Base-by-base conservation (phyloP, 176 grass and related monocot species). In the Echinochloa phyllopogon region DNA sequence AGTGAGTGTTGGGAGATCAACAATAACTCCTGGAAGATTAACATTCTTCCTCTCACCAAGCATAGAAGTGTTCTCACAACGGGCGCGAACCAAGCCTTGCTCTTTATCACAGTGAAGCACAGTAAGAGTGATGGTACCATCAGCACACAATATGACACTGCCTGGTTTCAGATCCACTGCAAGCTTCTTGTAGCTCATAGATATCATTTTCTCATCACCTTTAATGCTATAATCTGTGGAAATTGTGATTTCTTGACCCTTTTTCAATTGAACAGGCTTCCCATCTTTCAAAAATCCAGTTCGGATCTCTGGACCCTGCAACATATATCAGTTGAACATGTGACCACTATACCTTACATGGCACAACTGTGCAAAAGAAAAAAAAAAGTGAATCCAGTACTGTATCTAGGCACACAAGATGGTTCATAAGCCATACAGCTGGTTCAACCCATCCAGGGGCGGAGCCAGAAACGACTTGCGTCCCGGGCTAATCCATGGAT, bases 41-140 rank as follows among this genome's bases (percentile, higher is more conserved):
- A 95, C 93, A 60, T 95, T 95, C 93, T 95, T 95, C 85, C 90
- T 88, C 93, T 95, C 93, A 59, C 93, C 93, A 77, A 95, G 88
- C 83, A 92, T 83, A 45, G 82, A 76, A 72, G 90, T 88, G 90
- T 95, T 95, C 70, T 92, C 90, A 41, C 93, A 95, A 42, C 90
- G 85, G 82, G 88, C 88, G 59, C 82, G 83, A 81, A 95, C 93
- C 24, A 89, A 82, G 11, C 90, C 90, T 43, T 91, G 66, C 74
- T 80, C 69, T 47, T 82, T 82, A 82, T 95, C 88, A 71, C 85
- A 84, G 62, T 87, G 86, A 85, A 92, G 61, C 69, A 90, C 93
- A 20, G 74, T 90, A 42, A 95, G 83, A 38, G 85, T 92, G 85
- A 95, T 95, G 63, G 87, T 88, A 60, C 93, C 93, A 62, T 95